Percentiles rank a stretch among this genome's conserved stretches.
Evolutionary conservation across 805 yeast genomes (phyloP).

Genomic region (Metschnikowia lachancei): DNA sequence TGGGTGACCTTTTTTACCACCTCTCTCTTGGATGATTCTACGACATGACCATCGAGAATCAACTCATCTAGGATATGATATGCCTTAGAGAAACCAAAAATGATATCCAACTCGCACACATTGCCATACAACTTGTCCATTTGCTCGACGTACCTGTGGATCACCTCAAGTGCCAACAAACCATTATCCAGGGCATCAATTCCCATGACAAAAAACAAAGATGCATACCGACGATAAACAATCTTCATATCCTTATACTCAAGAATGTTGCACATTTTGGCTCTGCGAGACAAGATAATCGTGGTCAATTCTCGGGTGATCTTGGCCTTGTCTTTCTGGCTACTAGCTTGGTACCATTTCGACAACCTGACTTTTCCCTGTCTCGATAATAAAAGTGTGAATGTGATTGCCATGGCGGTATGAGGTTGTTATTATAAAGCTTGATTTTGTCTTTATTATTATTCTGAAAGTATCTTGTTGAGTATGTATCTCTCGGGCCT

Average conservation of each 20-base stretch:
- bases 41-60: constrained; percentile 80
- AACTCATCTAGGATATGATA: constrained; percentile 90
- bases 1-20: constrained; percentile 73
- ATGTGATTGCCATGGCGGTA: constrained; percentile 62
- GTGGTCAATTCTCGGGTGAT: constrained; percentile 85
- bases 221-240: constrained; percentile 89
- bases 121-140: constrained; percentile 96
- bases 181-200: constrained; percentile 84
- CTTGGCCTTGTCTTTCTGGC: constrained; percentile 83
- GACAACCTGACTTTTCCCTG: constrained; percentile 94
- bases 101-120: constrained; percentile 94
- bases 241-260: constrained; percentile 84
- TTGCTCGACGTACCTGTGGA: constrained; percentile 92
- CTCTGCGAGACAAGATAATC: constrained; percentile 75
- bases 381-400: constrained; percentile 76
- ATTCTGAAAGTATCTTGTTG: background rate
- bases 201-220: constrained; percentile 85
- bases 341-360: constrained; percentile 85
- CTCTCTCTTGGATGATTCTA: constrained; percentile 79
- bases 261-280: constrained; percentile 92
- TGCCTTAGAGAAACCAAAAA: constrained; percentile 92
- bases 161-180: constrained; percentile 74
- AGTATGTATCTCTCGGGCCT: background rate
- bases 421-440: too few species aligned
- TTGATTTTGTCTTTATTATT: background rate